Evolutionary conservation across 2,329 filamentous ascomycete species (phyloP).

Genomic region (Lasiodiplodia sp.): DNA sequence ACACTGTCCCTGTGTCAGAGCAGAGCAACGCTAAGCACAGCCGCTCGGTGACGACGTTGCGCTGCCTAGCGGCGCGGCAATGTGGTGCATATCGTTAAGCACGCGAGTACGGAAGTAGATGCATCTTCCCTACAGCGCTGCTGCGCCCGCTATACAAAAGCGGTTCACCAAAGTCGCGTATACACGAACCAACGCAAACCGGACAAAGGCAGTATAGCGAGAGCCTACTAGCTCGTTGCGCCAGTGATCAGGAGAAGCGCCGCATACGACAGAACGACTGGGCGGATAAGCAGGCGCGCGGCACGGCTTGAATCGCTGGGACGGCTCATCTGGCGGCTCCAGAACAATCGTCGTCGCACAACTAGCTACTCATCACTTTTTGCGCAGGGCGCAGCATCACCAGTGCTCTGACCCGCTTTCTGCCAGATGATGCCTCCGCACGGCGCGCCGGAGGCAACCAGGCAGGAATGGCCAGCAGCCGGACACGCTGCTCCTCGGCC

Average conservation of each 20-base stretch:
- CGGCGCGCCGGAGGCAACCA: neutral
- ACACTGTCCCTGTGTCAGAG: neutral
- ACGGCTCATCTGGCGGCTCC: neutral
- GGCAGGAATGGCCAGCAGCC: neutral
- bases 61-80: slow-evolving; percentile 9
- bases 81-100: neutral
- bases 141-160: neutral
- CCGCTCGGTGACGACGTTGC: neutral
- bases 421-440: slow-evolving; percentile 21
- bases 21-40: slow-evolving; percentile 7
- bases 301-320: slow-evolving; percentile 14
- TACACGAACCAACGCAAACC: neutral
- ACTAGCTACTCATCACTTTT: neutral
- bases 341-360: neutral
- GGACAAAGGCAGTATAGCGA: neutral
- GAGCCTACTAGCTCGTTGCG: neutral
- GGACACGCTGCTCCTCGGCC: neutral
- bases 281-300: slow-evolving; percentile 6
- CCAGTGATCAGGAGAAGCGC: neutral
- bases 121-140: neutral
- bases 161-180: neutral
- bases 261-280: neutral
- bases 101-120: neutral
- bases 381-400: slow-evolving; percentile 1
- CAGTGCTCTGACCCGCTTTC: slow-evolving; percentile 11